Evolutionary conservation across 78 protist species (phyloP), one percentile per base, ranked within the genome.

Genomic region (Cyanophora paradoxa): DNA sequence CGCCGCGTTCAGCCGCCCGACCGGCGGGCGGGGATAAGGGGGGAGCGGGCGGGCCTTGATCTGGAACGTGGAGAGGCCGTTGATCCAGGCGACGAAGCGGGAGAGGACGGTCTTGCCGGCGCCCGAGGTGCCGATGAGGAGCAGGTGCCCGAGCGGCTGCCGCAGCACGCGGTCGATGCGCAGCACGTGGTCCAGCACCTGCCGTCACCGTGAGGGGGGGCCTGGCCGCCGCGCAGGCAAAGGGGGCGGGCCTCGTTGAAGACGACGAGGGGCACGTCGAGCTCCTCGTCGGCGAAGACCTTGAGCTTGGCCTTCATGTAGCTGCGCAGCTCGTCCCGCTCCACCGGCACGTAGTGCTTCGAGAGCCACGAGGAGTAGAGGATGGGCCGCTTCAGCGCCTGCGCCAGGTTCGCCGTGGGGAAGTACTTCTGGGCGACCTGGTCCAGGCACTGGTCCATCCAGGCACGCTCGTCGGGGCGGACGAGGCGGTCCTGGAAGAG

Each of bases 401-500:
- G 34, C 56, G 1, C 52, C 22, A 30, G 30, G 44, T 64, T 40
- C 31, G 67, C 74, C 36, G 34, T 13, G 31, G 85, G 89, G 85
- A 94, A 96, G 85, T 86, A 46, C 54, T 82, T 52, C 7, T 8
- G n/a, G 24, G 88, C 82, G 0, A 81, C 65, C 37, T 71, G 65
- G 59, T 86, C 86, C 56, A 93, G n/a, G 33, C 30, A 69, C 64
- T 70, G 46, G 70, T 77, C 88, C 26, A 94, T 90, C 97, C 96
- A 91, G 26, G 66, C 83, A 19, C 88, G 69, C 66, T 95, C 98
- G 10, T 61, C 86, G 3, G 36, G 73, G 10, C 61, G 54, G 24
- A 94, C 94, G 13, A 97, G 86, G 50, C 99, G 87, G 78, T 97
- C 99, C 33, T 74, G 83, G 90, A 96, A 96, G 36, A 96, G 72